A percentile compares a stretch with the other conserved stretches of the same genome.
phyloP scores from a whole-genome alignment of 2,329 filamentous ascomycete genomes.

The Aspergillus sp. region DNA sequence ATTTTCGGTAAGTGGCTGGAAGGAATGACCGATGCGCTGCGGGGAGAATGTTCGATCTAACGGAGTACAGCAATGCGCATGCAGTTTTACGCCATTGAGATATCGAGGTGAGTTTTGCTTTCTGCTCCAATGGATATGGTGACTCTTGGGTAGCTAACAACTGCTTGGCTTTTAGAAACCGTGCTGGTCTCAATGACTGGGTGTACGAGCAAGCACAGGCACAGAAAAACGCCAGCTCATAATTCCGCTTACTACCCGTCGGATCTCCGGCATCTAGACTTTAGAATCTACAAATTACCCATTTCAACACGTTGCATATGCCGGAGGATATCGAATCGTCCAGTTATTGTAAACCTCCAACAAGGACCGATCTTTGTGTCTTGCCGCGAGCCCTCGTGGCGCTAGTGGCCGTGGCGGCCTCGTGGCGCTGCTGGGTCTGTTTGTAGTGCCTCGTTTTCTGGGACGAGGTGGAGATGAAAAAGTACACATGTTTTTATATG shows the following conservation, averaged over 20 bases:
- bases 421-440: neutral
- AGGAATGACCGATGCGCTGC: neutral
- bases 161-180: slow-evolving; percentile 61
- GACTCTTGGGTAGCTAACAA: neutral
- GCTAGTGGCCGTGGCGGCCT: neutral
- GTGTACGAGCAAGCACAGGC: slow-evolving; percentile 75
- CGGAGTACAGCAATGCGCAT: slow-evolving; percentile 61
- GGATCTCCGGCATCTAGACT: neutral
- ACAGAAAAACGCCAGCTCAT: slow-evolving; percentile 30
- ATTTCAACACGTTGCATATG: neutral
- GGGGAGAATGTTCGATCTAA: neutral
- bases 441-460: neutral
- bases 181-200: slow-evolving; percentile 91
- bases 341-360: neutral
- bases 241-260: slow-evolving; percentile 3
- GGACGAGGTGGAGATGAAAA: neutral
- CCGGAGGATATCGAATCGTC: neutral
- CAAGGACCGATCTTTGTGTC: neutral
- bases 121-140: neutral
- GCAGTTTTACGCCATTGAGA: slow-evolving; percentile 82
- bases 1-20: slow-evolving; percentile 71
- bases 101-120: slow-evolving; percentile 57
- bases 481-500: neutral
- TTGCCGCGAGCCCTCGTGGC: neutral
- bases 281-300: neutral